phyloP scores from a whole-genome alignment of 116 monocot species.

The Posidonia oceanica region DNA sequence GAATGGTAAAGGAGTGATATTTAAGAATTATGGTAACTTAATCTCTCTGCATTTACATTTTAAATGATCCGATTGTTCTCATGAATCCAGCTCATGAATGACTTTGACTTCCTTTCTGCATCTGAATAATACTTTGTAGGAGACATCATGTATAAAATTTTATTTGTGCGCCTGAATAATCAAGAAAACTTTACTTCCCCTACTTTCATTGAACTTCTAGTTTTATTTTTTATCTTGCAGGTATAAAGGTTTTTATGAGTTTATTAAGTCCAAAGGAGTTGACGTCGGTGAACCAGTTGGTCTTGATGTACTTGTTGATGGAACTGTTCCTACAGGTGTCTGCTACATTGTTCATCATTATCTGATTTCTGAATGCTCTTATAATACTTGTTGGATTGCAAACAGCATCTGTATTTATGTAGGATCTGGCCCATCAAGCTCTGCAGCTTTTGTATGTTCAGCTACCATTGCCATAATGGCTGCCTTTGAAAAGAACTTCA shows the following conservation, averaged over 20 bases:
- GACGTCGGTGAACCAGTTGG: slow-evolving; percentile 59
- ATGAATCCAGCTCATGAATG: no score
- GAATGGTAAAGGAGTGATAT: no score
- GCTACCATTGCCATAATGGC: slow-evolving; percentile 91
- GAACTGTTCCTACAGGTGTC: slow-evolving; percentile 94
- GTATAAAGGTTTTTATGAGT: slow-evolving; percentile 94
- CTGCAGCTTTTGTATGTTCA: slow-evolving; percentile 96
- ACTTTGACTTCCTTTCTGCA: slow-evolving; percentile 2
- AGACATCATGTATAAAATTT: slow-evolving; percentile 4
- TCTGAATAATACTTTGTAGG: no score
- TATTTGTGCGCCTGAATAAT: background rate
- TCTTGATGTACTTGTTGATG: slow-evolving; percentile 89
- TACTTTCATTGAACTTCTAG: background rate
- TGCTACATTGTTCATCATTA: background rate
- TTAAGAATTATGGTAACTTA: no score
- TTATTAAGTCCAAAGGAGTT: slow-evolving; percentile 48
- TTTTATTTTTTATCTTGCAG: slow-evolving; percentile 23
- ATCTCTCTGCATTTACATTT: background rate
- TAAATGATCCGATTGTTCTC: no score
- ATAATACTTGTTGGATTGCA: background rate
- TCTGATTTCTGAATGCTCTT: background rate
- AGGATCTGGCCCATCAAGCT: slow-evolving; percentile 91
- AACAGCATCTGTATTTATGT: background rate
- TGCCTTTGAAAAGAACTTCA: slow-evolving; percentile 34
- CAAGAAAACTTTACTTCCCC: background rate